Evolutionary conservation across 306 rosid species (phyloP).

Genomic region (Carpinus viminea): DNA sequence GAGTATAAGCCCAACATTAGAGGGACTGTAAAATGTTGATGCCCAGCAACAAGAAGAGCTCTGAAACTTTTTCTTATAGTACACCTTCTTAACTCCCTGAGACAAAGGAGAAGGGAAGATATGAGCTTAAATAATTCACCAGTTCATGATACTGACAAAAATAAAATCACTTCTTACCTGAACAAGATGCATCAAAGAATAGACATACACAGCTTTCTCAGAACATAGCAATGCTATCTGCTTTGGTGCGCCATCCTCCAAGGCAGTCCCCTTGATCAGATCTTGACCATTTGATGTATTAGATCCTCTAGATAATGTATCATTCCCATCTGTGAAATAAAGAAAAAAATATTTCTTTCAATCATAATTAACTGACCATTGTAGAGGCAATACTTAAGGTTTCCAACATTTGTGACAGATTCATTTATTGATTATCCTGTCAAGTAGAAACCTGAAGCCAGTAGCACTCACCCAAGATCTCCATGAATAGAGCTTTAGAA

Average conservation of each 20-base stretch:
- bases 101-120: constrained; percentile 21
- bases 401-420: background rate
- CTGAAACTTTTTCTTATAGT: constrained; percentile 72
- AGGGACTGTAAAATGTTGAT: constrained; percentile 56
- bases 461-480: constrained; percentile 62
- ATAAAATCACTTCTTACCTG: constrained; percentile 51
- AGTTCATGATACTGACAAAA: constrained; percentile 7
- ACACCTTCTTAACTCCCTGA: constrained; percentile 89
- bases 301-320: constrained; percentile 36
- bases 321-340: constrained; percentile 51
- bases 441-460: constrained; percentile 22
- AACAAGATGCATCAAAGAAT: constrained; percentile 67
- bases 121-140: constrained; percentile 16
- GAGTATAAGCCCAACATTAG: constrained; percentile 56
- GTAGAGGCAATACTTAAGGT: background rate
- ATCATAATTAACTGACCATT: background rate
- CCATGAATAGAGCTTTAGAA: constrained; percentile 71
- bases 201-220: constrained; percentile 78
- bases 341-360: background rate
- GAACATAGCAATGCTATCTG: constrained; percentile 69
- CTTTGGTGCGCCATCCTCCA: constrained; percentile 48
- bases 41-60: constrained; percentile 86
- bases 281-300: constrained; percentile 35
- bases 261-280: constrained; percentile 39
- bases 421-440: constrained; percentile 7